Percentiles rank a stretch among this genome's conserved stretches.
Evolutionary conservation across 139 green algal genomes (phyloP).

Genomic region (Coelastrella sp.): DNA sequence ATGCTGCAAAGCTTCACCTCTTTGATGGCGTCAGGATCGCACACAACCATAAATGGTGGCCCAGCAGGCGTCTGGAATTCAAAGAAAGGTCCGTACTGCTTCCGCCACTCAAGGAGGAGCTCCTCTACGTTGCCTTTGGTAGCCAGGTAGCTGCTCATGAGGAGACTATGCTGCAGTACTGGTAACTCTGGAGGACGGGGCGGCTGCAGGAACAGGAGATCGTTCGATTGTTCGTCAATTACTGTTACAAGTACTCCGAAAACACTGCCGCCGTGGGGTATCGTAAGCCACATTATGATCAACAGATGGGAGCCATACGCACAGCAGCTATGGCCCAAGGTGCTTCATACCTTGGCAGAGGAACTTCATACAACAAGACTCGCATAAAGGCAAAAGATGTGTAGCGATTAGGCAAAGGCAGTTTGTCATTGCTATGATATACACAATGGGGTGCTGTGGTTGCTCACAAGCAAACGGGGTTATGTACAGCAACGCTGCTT

Average conservation of each 20-base stretch:
- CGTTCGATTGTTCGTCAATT: neutral
- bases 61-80: constrained; percentile 28
- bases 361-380: too few species aligned
- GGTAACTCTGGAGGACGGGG: constrained; percentile 12
- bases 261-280: neutral
- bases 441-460: neutral
- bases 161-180: neutral
- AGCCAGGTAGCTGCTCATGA: constrained; percentile 17
- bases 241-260: neutral
- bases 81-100: constrained; percentile 25
- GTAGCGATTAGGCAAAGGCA: too few species aligned
- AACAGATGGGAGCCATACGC: too few species aligned
- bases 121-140: constrained; percentile 12
- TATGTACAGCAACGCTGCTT: neutral
- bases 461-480: neutral
- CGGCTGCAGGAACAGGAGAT: constrained; percentile 23
- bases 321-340: too few species aligned
- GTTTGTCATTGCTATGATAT: too few species aligned
- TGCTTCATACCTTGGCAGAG: too few species aligned
- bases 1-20: too few species aligned
- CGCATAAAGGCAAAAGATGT: too few species aligned
- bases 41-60: constrained; percentile 31
- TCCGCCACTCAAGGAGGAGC: constrained; percentile 28
- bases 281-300: too few species aligned
- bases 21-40: constrained; percentile 37